These are phyloP conservation scores for Lentinus polychrous DNA, from an alignment of 1,284 basidiomycete genomes.

Conservation along the genomic window DNA sequence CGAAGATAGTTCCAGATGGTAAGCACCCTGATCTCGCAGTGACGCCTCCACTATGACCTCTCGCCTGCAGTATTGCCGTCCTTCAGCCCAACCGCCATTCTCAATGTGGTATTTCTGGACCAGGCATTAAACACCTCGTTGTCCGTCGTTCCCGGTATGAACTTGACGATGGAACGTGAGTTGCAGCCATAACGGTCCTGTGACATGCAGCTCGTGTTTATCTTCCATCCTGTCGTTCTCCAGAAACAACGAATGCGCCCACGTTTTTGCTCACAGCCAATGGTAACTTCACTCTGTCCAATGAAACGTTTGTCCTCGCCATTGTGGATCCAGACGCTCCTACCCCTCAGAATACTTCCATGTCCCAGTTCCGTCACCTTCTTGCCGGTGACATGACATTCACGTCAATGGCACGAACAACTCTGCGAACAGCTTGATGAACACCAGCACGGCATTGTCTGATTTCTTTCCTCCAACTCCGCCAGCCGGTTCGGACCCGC, in stretches of 20 bases:
- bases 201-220: neutral
- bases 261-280: constrained; percentile 26
- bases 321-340: constrained; percentile 47
- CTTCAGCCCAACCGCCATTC: constrained; percentile 30
- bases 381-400: constrained; percentile 40
- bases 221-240: neutral
- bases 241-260: constrained; percentile 38
- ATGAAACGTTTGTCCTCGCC: constrained; percentile 40
- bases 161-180: constrained; percentile 37
- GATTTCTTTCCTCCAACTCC: constrained; percentile 41
- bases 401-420: constrained; percentile 24
- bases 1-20: constrained; percentile 35
- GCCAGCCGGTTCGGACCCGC: constrained; percentile 42
- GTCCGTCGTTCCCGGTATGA: constrained; percentile 31
- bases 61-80: constrained; percentile 26
- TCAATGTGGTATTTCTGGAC: constrained; percentile 32
- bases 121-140: constrained; percentile 23
- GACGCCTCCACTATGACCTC: neutral
- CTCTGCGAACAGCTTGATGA: constrained; percentile 33
- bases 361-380: constrained; percentile 45
- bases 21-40: neutral
- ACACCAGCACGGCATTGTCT: constrained; percentile 39
- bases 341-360: constrained; percentile 37
- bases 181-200: constrained; percentile 2
- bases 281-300: constrained; percentile 15